Percentiles rank a stretch among this genome's conserved stretches.
Conservation (phyloP, 768 basidiomycete species). For the Tremella yokohamensis region DNA sequence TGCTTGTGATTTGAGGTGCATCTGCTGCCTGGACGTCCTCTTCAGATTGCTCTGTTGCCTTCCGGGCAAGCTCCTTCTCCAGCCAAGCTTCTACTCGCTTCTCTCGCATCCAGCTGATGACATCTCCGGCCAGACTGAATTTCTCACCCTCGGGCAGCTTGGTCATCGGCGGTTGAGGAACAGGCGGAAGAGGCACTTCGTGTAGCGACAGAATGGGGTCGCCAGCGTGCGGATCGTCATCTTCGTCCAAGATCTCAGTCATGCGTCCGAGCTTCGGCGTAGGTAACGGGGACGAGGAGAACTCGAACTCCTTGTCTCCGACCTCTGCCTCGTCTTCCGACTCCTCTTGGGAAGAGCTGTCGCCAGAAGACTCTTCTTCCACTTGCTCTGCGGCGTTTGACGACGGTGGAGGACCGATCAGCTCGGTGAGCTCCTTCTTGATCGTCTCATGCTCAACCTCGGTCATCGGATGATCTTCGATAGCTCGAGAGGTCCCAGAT, state of each 20-base stretch:
- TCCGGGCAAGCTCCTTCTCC: constrained; percentile 6
- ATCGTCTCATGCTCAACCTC: constrained; percentile 16
- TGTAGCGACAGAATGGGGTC: constrained; percentile 42
- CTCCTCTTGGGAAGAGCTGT: constrained; percentile 10
- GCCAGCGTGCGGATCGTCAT: constrained; percentile 22
- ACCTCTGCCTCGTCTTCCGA: constrained; percentile 18
- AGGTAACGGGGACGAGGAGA: constrained; percentile 18
- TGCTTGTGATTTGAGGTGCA: not conserved
- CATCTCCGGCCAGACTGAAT: constrained; percentile 43
- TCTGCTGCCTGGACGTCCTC: not conserved
- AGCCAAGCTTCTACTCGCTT: constrained; percentile 40
- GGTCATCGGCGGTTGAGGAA: constrained; percentile 35
- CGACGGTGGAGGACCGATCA: constrained; percentile 9
- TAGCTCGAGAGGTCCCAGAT: not conserved
- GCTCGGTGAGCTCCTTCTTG: constrained; percentile 26
- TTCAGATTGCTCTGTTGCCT: not conserved
- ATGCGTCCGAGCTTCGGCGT: constrained; percentile 19
- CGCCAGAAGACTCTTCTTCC: constrained; percentile 13
- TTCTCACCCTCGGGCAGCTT: constrained; percentile 35
- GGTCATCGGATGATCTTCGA: constrained; percentile 15
- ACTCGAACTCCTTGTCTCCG: constrained; percentile 22
- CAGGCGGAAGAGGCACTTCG: constrained; percentile 40
- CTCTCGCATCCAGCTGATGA: constrained; percentile 48
- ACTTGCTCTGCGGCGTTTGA: constrained; percentile 1
- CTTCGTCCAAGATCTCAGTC: constrained; percentile 28